Evolutionary conservation across 257 asterid species (phyloP), one percentile per base, ranked within the genome.

Genomic region (Solanum chmielewskii): DNA sequence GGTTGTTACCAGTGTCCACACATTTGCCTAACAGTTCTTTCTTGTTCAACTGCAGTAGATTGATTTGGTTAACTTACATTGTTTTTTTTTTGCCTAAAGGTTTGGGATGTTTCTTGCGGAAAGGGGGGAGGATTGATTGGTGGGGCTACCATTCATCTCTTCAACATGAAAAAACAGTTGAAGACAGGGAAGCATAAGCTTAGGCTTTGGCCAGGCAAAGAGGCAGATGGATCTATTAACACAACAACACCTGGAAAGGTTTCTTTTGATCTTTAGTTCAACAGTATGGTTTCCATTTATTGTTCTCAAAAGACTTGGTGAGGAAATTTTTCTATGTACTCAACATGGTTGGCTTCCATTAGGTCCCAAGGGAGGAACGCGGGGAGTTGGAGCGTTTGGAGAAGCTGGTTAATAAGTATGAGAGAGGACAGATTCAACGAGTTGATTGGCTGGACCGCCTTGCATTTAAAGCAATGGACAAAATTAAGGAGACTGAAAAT

Each of bases 391-490:
- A 97, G 90, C 99, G 98, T n/a, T 86, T 97, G 92, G 98, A 97
- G 88, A 97, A 97, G 93, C 98, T 97, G 89, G 94, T 93, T 12
- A 97, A 94, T 88, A 97, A 95, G 91, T 97, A 95, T 85, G 99
- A 97, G 92, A 93, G 99, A 88, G 99, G 98, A 78, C 98, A 95
- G 90, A 94, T 97, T 89, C 99, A 95, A 89, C 94, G 98, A 89
- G 96, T 97, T 90, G 99, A 97, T 93, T 97, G 99, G 99, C 94
- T 95, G 80, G 99, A 97, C 89, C 93, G 99, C 64, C 98, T 97
- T 77, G 94, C 98, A 45, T 97, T 97, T 90, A 95, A 95, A 91
- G 59, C 98, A 86, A 94, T 97, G 98, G 99, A 97, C 89, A 97
- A 94, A 91, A 93, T 95, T 88, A 95, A 94, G 90, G 99, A 97